These are phyloP conservation scores for Endocladia muricata DNA, from an alignment of 31 red algal genomes.

Conservation along the genomic window DNA sequence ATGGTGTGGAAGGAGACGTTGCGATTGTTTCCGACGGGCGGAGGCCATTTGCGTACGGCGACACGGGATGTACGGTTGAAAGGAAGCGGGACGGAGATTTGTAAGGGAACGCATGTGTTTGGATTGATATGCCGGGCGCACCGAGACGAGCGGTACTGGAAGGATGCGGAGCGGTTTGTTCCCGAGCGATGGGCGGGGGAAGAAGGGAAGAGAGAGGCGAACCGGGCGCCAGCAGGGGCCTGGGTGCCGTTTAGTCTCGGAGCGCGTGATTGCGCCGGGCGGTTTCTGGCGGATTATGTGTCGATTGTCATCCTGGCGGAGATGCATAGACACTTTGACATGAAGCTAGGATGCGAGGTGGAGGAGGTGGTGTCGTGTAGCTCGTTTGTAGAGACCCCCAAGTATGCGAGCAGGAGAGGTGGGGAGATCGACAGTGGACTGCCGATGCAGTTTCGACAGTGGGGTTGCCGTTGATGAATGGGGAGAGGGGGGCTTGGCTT, in stretches of 20 bases:
- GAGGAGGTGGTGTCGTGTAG: not conserved
- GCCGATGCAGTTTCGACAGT: not conserved
- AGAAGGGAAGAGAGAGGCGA: not conserved
- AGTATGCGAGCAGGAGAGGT: not conserved
- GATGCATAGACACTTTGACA: not conserved
- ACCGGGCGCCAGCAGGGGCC: slow-evolving; percentile 9
- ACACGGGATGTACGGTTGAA: not conserved
- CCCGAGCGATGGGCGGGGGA: slow-evolving; percentile 17
- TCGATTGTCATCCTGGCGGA: slow-evolving; percentile 11
- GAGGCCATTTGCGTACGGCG: slow-evolving; percentile 9
- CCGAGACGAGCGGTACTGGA: not conserved
- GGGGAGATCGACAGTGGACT: not conserved
- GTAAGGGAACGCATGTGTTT: slow-evolving; percentile 14
- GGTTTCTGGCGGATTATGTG: slow-evolving; percentile 37
- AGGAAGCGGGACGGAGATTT: slow-evolving; percentile 5
- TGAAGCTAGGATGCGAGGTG: slow-evolving; percentile 6
- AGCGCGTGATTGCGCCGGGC: slow-evolving; percentile 18
- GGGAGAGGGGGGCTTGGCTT: not conserved
- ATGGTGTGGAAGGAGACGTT: slow-evolving; percentile 45
- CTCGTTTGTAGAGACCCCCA: not conserved
- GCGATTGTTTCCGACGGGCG: slow-evolving; percentile 8
- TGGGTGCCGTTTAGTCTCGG: slow-evolving; percentile 41
- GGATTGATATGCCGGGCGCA: not conserved
- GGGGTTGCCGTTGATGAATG: too few species aligned
- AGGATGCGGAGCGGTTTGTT: not conserved